Percentiles rank a stretch among this genome's conserved stretches.
These are phyloP conservation scores for Ambispora gerdemannii DNA, from an alignment of 192 early-diverging fungal species.

Conservation along the genomic window DNA sequence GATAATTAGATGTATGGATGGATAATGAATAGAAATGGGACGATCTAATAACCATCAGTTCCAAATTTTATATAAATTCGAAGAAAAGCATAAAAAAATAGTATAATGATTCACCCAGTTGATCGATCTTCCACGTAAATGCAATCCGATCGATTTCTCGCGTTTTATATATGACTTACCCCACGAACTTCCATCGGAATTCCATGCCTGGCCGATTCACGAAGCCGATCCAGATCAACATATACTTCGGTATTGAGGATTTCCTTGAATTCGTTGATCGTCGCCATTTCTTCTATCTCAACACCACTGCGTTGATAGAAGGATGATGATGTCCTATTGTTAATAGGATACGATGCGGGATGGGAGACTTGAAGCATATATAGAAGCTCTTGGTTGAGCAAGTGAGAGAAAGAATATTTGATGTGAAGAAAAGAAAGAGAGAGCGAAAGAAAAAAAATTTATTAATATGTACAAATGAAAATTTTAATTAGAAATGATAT, in stretches of 20 bases:
- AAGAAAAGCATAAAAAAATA: too few species aligned
- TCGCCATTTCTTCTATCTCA: constrained; percentile 33
- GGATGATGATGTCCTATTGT: constrained; percentile 1
- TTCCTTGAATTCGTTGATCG: constrained; percentile 69
- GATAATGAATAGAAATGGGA: too few species aligned
- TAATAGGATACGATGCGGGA: neutral
- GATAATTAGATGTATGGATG: too few species aligned
- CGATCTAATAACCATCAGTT: too few species aligned
- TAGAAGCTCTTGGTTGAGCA: neutral
- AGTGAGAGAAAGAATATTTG: too few species aligned
- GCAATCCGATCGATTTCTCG: neutral
- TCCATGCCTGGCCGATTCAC: constrained; percentile 72
- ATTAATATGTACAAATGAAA: too few species aligned
- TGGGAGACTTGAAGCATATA: constrained; percentile 21
- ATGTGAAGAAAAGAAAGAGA: too few species aligned
- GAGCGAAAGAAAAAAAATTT: too few species aligned
- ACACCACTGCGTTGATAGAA: neutral
- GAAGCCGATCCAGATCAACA: constrained; percentile 77
- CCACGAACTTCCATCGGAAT: constrained; percentile 77
- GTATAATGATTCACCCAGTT: neutral
- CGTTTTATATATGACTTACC: constrained; percentile 34
- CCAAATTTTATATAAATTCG: too few species aligned
- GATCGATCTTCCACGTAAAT: neutral
- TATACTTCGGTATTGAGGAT: constrained; percentile 77
- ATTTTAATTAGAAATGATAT: too few species aligned